These are phyloP conservation scores for Alternaria triticimaculans DNA, from an alignment of 2,329 filamentous ascomycete species.

Conservation along the genomic window DNA sequence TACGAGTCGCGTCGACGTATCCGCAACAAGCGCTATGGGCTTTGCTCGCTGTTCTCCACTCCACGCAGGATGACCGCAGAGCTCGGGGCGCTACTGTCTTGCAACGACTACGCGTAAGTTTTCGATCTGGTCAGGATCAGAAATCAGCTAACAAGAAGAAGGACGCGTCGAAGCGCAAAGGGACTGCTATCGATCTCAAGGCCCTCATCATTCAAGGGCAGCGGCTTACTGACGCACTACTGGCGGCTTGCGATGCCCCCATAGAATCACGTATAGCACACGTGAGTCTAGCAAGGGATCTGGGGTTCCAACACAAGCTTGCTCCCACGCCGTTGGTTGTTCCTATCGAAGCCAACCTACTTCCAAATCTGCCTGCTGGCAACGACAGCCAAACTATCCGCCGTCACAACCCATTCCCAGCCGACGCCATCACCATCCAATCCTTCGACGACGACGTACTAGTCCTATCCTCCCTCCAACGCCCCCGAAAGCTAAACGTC, in stretches of 20 bases:
- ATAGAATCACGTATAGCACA: conserved; percentile 72
- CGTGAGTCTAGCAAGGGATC: conserved; percentile 77
- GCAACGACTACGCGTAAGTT: conserved; percentile 48
- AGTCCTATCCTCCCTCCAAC: conserved; percentile 88
- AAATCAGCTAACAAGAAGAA: conserved; percentile 47
- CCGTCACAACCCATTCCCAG: conserved; percentile 82
- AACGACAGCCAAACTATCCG: conserved; percentile 73
- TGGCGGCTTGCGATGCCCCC: conserved; percentile 80
- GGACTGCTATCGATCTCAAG: conserved; percentile 68
- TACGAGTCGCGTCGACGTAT: conserved; percentile 84
- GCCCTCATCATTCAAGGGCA: conserved; percentile 78
- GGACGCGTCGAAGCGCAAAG: conserved; percentile 61
- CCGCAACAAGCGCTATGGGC: conserved; percentile 93
- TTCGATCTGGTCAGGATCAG: conserved; percentile 7
- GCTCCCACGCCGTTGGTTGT: conserved; percentile 87
- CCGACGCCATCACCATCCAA: conserved; percentile 82
- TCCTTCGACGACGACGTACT: conserved; percentile 86
- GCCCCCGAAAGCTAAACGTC: conserved; percentile 87
- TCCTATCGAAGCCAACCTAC: conserved; percentile 83
- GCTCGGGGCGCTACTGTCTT: conserved; percentile 57
- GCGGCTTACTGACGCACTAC: conserved; percentile 80
- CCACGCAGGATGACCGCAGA: conserved; percentile 73
- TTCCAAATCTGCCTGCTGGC: conserved; percentile 76
- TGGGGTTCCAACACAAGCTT: conserved; percentile 83
- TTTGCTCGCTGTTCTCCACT: conserved; percentile 84